Base-by-base conservation (phyloP, 139 green algal species). In the Chlorokybus atmophyticus region DNA sequence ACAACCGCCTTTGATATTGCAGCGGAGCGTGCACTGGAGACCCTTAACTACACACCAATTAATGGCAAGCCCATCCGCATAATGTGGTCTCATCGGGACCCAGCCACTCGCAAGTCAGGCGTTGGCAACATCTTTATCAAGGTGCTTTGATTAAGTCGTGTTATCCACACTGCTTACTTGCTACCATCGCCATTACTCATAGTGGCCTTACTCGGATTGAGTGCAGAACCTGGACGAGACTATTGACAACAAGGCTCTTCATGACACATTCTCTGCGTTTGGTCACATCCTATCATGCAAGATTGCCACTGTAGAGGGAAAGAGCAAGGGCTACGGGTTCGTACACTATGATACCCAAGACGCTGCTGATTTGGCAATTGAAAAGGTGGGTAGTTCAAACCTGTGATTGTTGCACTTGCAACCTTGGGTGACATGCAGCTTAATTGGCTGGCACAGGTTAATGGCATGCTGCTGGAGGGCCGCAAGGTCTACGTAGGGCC, bases 1-100 rank as follows among this genome's bases (percentile, higher is more conserved):
- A n/a, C n/a, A n/a, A n/a, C n/a, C n/a, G n/a, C n/a, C n/a, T n/a
- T n/a, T n/a, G n/a, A n/a, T n/a, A n/a, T n/a, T n/a, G 62, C 60
- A 67, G 60, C 60, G 2, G 60, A 87, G 55, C 70, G 85, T 21
- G 88, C 88, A 8, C 62, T 93, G 50, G 83, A 94, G 49, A 55
- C 60, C 38, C 82, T 97, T 6, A 95, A 96, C 80, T 96, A 93
- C 71, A 71, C 71, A 2, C 58, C 76, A 4, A 50, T 97, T 29
- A 83, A 78, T 38, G 85, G 83, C 52, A 83, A 82, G 66, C 84
- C 73, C 28, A 74, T 80, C 35, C 73, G 74, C 29, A 80, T 76
- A 49, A 65, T 79, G 71, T 76, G 55, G 48, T 75, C 55, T 7
- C 66, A 77, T 19, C 66, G 65, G 17, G 70, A 79, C 50, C 74